Conservation (phyloP, 225 moss, liverwort and hornwort species). For the Sphagnum contortum region DNA sequence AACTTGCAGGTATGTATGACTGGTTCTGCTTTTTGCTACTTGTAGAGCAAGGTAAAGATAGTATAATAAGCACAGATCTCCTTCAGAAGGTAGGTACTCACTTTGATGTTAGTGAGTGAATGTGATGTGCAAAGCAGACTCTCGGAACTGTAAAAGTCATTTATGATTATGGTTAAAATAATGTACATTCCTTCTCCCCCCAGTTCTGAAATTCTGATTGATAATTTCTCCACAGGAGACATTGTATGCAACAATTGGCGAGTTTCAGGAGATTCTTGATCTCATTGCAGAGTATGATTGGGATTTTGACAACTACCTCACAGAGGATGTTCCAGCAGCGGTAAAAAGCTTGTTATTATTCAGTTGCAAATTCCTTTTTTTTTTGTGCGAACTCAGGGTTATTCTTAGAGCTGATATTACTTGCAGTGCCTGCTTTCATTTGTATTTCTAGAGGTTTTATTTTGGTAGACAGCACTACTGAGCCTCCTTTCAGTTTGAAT, state of each 20-base stretch:
- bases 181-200: too few relatives aligned
- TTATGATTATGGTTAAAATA: too few relatives aligned
- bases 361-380: background rate
- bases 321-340: constrained; percentile 89
- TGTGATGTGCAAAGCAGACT: too few relatives aligned
- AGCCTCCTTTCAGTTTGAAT: too few relatives aligned
- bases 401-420: too few relatives aligned
- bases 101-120: too few relatives aligned
- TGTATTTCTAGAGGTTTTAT: too few relatives aligned
- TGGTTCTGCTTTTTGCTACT: background rate
- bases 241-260: constrained; percentile 67
- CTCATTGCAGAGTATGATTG: constrained; percentile 83
- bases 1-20: constrained; percentile 51
- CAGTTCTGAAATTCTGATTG: background rate
- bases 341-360: constrained; percentile 25
- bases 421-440: too few relatives aligned
- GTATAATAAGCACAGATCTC: too few relatives aligned
- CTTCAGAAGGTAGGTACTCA: too few relatives aligned
- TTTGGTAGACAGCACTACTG: too few relatives aligned
- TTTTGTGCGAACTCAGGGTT: background rate
- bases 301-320: constrained; percentile 97
- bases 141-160: too few relatives aligned
- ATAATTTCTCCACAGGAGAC: constrained; percentile 32
- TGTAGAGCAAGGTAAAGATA: background rate
- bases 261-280: constrained; percentile 82